Evolutionary conservation across 352 stramenopile genomes (phyloP).

Genomic region (Phytophthora idaei): DNA sequence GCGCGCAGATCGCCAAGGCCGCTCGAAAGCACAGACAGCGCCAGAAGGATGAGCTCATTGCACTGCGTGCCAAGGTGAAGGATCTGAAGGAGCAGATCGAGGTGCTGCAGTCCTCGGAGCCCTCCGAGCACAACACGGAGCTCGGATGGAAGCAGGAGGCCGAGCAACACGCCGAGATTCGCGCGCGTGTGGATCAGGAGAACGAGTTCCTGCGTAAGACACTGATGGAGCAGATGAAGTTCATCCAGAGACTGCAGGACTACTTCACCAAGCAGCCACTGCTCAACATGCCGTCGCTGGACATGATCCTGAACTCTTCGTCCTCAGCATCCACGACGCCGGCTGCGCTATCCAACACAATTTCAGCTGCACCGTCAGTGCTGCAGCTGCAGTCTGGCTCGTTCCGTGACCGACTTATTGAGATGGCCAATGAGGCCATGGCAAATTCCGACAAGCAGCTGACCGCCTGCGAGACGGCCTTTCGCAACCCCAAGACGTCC

Average conservation of each 20-base stretch:
- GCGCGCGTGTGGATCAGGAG: slow-evolving; percentile 87
- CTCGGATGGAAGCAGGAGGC: slow-evolving; percentile 90
- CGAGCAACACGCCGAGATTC: slow-evolving; percentile 89
- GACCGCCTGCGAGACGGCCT: slow-evolving; percentile 72
- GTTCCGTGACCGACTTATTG: slow-evolving; percentile 80
- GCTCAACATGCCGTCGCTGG: slow-evolving; percentile 87
- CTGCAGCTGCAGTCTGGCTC: slow-evolving; percentile 80
- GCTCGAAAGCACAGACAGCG: slow-evolving; percentile 88
- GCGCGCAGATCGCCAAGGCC: slow-evolving; percentile 88
- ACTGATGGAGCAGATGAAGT: slow-evolving; percentile 93
- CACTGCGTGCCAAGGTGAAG: slow-evolving; percentile 87
- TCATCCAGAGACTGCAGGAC: slow-evolving; percentile 89
- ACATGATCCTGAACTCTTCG: slow-evolving; percentile 86
- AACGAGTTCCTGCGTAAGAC: slow-evolving; percentile 91
- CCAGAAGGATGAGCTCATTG: slow-evolving; percentile 89
- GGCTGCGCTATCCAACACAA: slow-evolving; percentile 69
- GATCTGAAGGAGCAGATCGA: slow-evolving; percentile 91
- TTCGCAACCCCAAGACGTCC: slow-evolving; percentile 83
- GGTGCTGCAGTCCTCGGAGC: slow-evolving; percentile 87
- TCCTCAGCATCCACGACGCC: slow-evolving; percentile 64
- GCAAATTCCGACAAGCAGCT: slow-evolving; percentile 64
- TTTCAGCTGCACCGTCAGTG: slow-evolving; percentile 55
- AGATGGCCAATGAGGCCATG: slow-evolving; percentile 71
- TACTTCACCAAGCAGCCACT: slow-evolving; percentile 92
- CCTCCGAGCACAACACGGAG: slow-evolving; percentile 90